These are phyloP conservation scores for Colletotrichum gigasporum DNA, from an alignment of 2,329 filamentous ascomycete genomes.

Conservation along the genomic window DNA sequence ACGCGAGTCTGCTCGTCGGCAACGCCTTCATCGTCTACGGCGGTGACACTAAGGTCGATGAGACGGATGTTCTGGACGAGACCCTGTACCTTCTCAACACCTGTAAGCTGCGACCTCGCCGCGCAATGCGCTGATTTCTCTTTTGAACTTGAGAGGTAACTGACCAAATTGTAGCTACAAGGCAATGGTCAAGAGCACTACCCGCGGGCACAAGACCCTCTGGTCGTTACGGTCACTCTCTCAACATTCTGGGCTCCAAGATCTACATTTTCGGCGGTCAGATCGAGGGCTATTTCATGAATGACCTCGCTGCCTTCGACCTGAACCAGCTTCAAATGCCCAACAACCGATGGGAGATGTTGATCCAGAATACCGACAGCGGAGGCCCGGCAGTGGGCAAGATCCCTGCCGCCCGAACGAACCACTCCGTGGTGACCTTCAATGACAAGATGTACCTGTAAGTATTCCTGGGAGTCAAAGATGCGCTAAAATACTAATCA, in stretches of 20 bases:
- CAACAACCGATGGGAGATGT: slow-evolving; percentile 91
- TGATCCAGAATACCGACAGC: slow-evolving; percentile 79
- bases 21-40: slow-evolving; percentile 99
- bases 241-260: slow-evolving; percentile 96
- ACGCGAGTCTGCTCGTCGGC: slow-evolving; percentile 91
- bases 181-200: slow-evolving; percentile 95
- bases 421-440: slow-evolving; percentile 91
- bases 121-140: neutral
- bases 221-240: slow-evolving; percentile 92
- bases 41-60: slow-evolving; percentile 96
- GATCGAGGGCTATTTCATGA: slow-evolving; percentile 98
- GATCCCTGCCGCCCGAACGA: slow-evolving; percentile 89
- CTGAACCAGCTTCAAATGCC: slow-evolving; percentile 93
- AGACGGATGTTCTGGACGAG: slow-evolving; percentile 90
- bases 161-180: slow-evolving; percentile 72
- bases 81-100: slow-evolving; percentile 97
- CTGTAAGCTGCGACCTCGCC: slow-evolving; percentile 70
- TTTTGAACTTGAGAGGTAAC: neutral
- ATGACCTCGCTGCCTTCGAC: slow-evolving; percentile 94
- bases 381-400: slow-evolving; percentile 65
- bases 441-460: slow-evolving; percentile 95
- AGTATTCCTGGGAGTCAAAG: slow-evolving; percentile 46
- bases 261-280: slow-evolving; percentile 98
- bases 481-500: neutral
- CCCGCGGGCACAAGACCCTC: slow-evolving; percentile 87